A percentile compares a stretch with the other conserved stretches of the same genome.
Conservation (phyloP, 2,329 filamentous ascomycete genomes). For the Fusarium protoensiforme region DNA sequence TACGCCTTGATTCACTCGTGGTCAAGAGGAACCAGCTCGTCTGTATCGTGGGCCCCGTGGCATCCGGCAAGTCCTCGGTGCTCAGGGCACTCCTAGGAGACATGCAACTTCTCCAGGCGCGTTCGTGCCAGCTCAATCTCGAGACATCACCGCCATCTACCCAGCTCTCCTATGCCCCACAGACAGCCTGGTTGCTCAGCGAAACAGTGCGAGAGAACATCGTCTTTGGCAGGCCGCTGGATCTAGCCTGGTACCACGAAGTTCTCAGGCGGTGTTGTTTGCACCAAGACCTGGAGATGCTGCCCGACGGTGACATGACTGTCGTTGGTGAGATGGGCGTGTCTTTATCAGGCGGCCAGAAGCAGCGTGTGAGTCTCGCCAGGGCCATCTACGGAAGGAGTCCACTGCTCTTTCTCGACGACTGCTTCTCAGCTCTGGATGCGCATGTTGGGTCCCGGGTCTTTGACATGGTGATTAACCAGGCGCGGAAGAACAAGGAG, state of each 20-base stretch:
- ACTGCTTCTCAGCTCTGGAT: constrained; percentile 22
- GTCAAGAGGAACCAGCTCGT: constrained; percentile 9
- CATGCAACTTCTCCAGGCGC: constrained; percentile 13
- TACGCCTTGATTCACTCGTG: background rate
- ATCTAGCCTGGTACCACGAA: constrained; percentile 17
- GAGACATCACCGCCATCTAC: background rate
- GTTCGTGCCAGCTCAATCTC: background rate
- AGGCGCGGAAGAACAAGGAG: constrained; percentile 1
- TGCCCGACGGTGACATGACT: constrained; percentile 22
- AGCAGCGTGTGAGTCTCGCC: constrained; percentile 25
- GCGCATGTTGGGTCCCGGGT: constrained; percentile 23
- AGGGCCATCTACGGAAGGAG: constrained; percentile 21
- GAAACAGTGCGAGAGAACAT: constrained; percentile 25
- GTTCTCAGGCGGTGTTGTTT: constrained; percentile 19
- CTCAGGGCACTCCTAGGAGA: constrained; percentile 14
- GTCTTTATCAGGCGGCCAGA: constrained; percentile 21
- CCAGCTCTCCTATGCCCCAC: constrained; percentile 10
- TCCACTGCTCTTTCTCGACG: constrained; percentile 17
- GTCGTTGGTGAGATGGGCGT: constrained; percentile 26
- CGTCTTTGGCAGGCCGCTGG: constrained; percentile 5
- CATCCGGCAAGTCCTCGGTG: constrained; percentile 20
- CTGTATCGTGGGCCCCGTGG: constrained; percentile 15
- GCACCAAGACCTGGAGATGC: constrained; percentile 10
- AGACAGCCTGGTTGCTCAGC: constrained; percentile 20
- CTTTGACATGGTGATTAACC: constrained; percentile 20